Conservation (phyloP, 257 asterid species). For the Solanum sejunctum region DNA sequence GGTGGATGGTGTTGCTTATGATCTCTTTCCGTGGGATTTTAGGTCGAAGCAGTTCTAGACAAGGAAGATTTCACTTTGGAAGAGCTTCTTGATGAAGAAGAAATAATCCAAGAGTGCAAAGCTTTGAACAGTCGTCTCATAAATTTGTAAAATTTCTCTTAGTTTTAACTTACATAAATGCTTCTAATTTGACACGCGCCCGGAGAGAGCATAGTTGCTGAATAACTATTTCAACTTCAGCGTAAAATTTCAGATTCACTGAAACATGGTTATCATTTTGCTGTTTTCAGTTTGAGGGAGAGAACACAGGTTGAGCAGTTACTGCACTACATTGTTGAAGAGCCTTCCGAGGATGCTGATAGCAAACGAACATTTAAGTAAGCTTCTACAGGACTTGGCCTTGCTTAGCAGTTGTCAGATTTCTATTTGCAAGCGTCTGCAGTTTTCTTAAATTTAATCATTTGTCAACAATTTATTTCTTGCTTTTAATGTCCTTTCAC, state of each 20-base stretch:
- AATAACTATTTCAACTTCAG: not conserved
- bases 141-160: constrained; percentile 50
- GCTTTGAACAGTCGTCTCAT: constrained; percentile 92
- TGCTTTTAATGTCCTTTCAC: constrained; percentile 6
- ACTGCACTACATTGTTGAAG: constrained; percentile 71
- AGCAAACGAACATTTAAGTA: constrained; percentile 83
- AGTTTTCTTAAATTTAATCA: not conserved
- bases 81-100: constrained; percentile 99
- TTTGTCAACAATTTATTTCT: constrained; percentile 1
- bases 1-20: not conserved
- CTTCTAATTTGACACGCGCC: not conserved
- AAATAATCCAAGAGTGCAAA: constrained; percentile 99
- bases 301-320: constrained; percentile 84
- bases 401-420: not conserved
- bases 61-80: constrained; percentile 80
- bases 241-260: not conserved
- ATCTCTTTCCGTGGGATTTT: constrained; percentile 1
- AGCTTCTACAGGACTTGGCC: constrained; percentile 11
- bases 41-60: constrained; percentile 96
- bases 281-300: constrained; percentile 78
- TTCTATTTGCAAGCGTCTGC: not conserved
- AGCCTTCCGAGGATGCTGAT: constrained; percentile 83
- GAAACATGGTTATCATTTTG: not conserved
- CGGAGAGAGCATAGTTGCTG: not conserved
- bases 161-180: not conserved